A percentile compares a stretch with the other conserved stretches of the same genome.
Conservation (phyloP, 495 filamentous ascomycete genomes). For the Poronia punctata region DNA sequence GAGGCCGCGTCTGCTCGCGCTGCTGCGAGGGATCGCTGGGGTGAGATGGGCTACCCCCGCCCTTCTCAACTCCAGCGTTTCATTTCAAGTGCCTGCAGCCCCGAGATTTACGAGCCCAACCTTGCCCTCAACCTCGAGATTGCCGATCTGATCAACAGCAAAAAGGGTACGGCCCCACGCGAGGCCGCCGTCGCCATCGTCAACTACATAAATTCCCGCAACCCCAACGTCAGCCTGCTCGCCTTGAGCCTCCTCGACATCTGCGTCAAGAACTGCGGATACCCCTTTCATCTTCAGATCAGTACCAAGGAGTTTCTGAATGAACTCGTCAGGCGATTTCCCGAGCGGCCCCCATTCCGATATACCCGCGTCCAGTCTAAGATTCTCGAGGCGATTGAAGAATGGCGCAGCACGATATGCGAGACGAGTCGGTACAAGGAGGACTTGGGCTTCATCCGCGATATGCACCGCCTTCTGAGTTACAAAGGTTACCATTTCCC, state of each 20-base stretch:
- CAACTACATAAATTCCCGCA: conserved; percentile 89
- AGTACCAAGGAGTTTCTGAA: conserved; percentile 98
- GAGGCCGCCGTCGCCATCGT: conserved; percentile 95
- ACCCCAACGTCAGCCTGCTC: conserved; percentile 86
- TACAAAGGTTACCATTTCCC: conserved; percentile 97
- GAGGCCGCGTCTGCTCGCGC: conserved; percentile 94
- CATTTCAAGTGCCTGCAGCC: conserved; percentile 91
- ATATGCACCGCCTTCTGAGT: conserved; percentile 93
- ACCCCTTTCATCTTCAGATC: conserved; percentile 97
- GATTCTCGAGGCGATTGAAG: conserved; percentile 94
- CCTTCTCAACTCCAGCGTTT: conserved; percentile 86
- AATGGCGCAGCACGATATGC: conserved; percentile 97
- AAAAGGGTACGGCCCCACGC: conserved; percentile 94
- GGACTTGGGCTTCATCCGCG: conserved; percentile 89
- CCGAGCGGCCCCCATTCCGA: conserved; percentile 83
- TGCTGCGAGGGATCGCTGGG: conserved; percentile 92
- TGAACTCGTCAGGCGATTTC: conserved; percentile 93
- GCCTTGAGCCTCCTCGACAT: conserved; percentile 93
- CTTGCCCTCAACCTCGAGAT: conserved; percentile 96
- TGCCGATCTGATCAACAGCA: conserved; percentile 90
- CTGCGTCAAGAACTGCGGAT: conserved; percentile 99
- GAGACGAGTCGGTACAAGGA: conserved; percentile 96
- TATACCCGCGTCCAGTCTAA: conserved; percentile 80
- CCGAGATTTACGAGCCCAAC: conserved; percentile 95
- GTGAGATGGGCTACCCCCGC: conserved; percentile 68